Evolutionary conservation across 768 basidiomycete genomes (phyloP).

Genomic region (Kwoniella sp.): DNA sequence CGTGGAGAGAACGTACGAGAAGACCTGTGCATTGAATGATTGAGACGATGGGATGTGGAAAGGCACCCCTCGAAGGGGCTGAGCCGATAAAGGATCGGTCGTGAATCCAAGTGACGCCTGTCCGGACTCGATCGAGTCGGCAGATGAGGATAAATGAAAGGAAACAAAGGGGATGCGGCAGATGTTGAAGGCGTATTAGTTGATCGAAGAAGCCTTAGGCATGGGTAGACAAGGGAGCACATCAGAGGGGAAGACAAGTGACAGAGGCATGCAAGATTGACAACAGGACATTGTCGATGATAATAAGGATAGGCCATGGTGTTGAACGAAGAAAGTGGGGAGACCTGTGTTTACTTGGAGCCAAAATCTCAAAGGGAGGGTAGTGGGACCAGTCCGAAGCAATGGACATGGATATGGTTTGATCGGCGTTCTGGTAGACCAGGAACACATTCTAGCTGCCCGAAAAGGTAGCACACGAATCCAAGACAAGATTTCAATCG

Average conservation of each 20-base stretch:
- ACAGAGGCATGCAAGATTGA: constrained; percentile 55
- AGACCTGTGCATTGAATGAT: constrained; percentile 2
- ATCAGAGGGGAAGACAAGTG: not conserved
- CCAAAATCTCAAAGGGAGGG: not conserved
- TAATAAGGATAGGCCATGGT: constrained; percentile 2
- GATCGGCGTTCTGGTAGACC: constrained; percentile 8
- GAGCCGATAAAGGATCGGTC: constrained; percentile 2
- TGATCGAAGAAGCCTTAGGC: not conserved
- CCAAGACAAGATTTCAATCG: not conserved
- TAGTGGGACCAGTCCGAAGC: not conserved
- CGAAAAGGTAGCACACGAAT: not conserved
- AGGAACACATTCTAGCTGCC: not conserved
- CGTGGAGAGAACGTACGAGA: not conserved
- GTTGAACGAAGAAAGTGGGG: not conserved
- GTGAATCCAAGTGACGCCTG: not conserved
- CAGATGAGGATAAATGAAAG: constrained; percentile 61
- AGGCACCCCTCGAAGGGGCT: constrained; percentile 4
- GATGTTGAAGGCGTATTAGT: constrained; percentile 67
- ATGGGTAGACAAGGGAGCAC: not conserved
- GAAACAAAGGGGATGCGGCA: constrained; percentile 71
- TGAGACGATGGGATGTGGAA: not conserved
- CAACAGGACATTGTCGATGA: constrained; percentile 55
- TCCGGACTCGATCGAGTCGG: not conserved
- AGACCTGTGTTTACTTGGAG: not conserved
- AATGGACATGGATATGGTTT: not conserved